Evolutionary conservation across 1,284 basidiomycete genomes (phyloP), one percentile per base, ranked within the genome.

Genomic region (Rhodotorula glutinis): DNA sequence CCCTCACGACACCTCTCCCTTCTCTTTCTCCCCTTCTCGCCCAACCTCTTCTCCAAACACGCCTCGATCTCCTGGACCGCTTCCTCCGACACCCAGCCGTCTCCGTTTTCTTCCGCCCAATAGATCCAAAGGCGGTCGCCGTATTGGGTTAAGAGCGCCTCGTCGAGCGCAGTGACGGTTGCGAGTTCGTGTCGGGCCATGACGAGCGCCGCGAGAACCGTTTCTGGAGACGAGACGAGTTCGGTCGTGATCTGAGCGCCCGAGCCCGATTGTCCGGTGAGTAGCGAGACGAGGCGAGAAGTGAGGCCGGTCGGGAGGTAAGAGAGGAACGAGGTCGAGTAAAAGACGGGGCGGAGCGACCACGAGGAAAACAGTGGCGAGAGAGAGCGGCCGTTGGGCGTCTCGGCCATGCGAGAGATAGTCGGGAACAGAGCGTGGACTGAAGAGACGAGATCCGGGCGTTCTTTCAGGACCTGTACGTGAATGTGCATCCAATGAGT

Each of bases 361-460:
- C 64, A 64, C 17, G 60, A 47, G 21, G 57, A 54, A 65, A 73
- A 69, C 25, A 73, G 53, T 8, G 65, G 69, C 13, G 62, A 63
- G 13, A 74, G 58, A 19, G 52, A 57, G 14, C 52, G 60, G 21
- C 71, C 73, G 62, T 74, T 73, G 8, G 62, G 66, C 4, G 71
- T 69, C 19, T 21, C 14, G 7, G 66, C 61, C 66, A 74, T 73
- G 63, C 67, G 62, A 0, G 71, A 74, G 49, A 73, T 53, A 46
- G 73, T 71, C 1, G 73, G 73, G 59, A 74, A 74, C 29, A 74
- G 65, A 33, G 65, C 58, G 23, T 60, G 58, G 3, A 66, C 49
- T 17, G 65, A 53, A n/a, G 44, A 27, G 53, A 71, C 25, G 17
- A 55, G 30, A 8, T 9, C 3, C 3, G 67, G 66, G 21, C 66